Conservation (phyloP, 305 asterid genomes). For the Fraxinus albicans region DNA sequence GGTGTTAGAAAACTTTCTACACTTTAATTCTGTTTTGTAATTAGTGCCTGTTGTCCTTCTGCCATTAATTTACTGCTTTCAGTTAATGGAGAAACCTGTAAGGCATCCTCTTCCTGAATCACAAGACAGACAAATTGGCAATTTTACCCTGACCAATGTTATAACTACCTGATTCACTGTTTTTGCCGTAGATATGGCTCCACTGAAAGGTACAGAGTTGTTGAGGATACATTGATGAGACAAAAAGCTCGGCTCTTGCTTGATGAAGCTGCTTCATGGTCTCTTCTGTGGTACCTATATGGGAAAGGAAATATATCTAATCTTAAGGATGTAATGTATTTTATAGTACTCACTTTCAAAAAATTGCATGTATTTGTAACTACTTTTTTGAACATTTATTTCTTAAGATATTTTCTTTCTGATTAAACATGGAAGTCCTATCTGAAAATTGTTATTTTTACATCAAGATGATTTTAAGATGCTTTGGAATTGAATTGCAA, state of each 20-base stretch:
- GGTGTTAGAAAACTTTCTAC: neutral
- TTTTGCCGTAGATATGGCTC: slow-evolving; percentile 72
- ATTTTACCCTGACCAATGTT: neutral
- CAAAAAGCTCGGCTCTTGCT: slow-evolving; percentile 80
- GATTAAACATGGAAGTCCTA: neutral
- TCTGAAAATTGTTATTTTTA: neutral
- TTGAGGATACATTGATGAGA: slow-evolving; percentile 90
- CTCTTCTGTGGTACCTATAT: slow-evolving; percentile 90
- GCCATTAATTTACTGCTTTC: slow-evolving; percentile 4
- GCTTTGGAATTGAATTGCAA: neutral
- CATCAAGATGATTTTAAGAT: neutral
- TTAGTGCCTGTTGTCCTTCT: slow-evolving; percentile 4
- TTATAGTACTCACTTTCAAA: neutral
- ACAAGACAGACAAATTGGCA: neutral
- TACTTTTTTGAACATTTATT: slow-evolving; percentile 3
- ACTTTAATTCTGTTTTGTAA: neutral
- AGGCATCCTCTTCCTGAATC: slow-evolving; percentile 3
- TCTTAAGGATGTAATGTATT: slow-evolving; percentile 15
- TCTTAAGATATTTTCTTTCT: neutral
- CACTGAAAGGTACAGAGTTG: slow-evolving; percentile 71
- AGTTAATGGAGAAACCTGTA: neutral
- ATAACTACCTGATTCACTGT: neutral
- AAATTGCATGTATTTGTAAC: slow-evolving; percentile 10
- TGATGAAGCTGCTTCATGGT: slow-evolving; percentile 99
- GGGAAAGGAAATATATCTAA: slow-evolving; percentile 70